Percentiles rank a stretch among this genome's conserved stretches.
Evolutionary conservation across 768 basidiomycete species (phyloP).

Genomic region (Lepiota brunneoincarnata): DNA sequence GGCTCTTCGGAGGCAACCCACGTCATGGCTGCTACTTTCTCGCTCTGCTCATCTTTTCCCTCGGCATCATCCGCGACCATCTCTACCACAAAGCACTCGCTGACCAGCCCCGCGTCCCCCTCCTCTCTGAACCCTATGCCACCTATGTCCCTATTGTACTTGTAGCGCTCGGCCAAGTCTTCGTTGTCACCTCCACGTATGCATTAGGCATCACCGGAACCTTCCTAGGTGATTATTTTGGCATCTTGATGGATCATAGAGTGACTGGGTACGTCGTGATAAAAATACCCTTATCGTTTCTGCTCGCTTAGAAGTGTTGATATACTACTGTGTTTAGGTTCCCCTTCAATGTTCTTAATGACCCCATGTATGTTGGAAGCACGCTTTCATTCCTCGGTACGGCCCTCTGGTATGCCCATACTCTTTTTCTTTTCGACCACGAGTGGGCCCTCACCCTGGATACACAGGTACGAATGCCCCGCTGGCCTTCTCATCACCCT

Average conservation of each 20-base stretch:
- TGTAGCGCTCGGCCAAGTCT: slow-evolving; percentile 73
- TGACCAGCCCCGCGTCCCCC: slow-evolving; percentile 67
- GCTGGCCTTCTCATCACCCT: slow-evolving; percentile 77
- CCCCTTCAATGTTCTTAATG: slow-evolving; percentile 89
- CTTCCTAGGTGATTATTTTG: slow-evolving; percentile 85
- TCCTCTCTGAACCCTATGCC: slow-evolving; percentile 67
- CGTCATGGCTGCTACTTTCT: slow-evolving; percentile 84
- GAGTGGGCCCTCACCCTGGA: background rate
- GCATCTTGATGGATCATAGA: slow-evolving; percentile 81
- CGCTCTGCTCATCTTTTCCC: slow-evolving; percentile 77
- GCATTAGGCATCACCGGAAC: slow-evolving; percentile 92
- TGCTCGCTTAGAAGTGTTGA: background rate
- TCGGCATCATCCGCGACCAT: slow-evolving; percentile 82
- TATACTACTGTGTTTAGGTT: slow-evolving; percentile 43
- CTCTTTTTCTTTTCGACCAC: background rate
- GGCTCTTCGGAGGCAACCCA: slow-evolving; percentile 72
- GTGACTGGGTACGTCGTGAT: slow-evolving; percentile 63
- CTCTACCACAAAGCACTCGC: slow-evolving; percentile 72
- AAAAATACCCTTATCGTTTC: background rate
- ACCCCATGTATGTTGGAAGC: slow-evolving; percentile 98
- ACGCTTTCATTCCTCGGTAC: slow-evolving; percentile 86
- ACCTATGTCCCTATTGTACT: slow-evolving; percentile 57
- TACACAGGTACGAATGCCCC: slow-evolving; percentile 75
- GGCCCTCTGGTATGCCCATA: slow-evolving; percentile 71
- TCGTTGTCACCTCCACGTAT: slow-evolving; percentile 88